Evolutionary conservation across 1,284 basidiomycete species (phyloP).

Genomic region (Xanthoconium separans): DNA sequence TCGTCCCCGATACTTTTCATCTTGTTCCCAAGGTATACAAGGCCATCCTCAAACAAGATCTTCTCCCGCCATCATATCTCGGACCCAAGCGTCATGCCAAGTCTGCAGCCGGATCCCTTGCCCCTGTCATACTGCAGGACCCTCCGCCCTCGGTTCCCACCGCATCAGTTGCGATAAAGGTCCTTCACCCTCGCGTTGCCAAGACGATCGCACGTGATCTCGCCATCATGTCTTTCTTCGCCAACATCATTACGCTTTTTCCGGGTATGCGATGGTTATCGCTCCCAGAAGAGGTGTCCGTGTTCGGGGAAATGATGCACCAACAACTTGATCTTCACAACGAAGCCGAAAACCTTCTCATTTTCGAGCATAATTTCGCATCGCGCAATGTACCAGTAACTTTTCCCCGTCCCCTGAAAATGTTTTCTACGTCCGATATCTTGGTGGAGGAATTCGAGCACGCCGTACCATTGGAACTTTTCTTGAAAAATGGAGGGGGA

Average conservation of each 20-base stretch:
- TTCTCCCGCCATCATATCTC: slow-evolving; percentile 81
- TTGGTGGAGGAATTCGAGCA: slow-evolving; percentile 94
- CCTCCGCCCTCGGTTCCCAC: slow-evolving; percentile 70
- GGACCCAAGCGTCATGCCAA: slow-evolving; percentile 60
- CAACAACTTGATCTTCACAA: slow-evolving; percentile 90
- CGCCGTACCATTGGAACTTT: slow-evolving; percentile 87
- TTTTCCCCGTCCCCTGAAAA: slow-evolving; percentile 85
- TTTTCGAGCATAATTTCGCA: slow-evolving; percentile 87
- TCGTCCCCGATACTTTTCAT: neutral
- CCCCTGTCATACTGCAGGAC: slow-evolving; percentile 56
- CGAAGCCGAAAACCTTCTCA: slow-evolving; percentile 86
- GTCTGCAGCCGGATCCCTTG: slow-evolving; percentile 46
- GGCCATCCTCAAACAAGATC: slow-evolving; percentile 79
- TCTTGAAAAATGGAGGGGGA: slow-evolving; percentile 88
- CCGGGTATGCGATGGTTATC: slow-evolving; percentile 98
- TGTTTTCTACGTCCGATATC: slow-evolving; percentile 79
- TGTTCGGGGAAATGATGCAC: slow-evolving; percentile 98
- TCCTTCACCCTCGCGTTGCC: slow-evolving; percentile 85
- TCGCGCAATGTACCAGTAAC: slow-evolving; percentile 78
- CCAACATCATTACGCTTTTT: slow-evolving; percentile 72
- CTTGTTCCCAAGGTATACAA: slow-evolving; percentile 68
- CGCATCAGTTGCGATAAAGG: slow-evolving; percentile 91
- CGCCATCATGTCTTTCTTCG: slow-evolving; percentile 94
- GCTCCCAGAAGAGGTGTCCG: slow-evolving; percentile 91
- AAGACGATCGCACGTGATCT: slow-evolving; percentile 88